Base-by-base conservation (phyloP, 106 monocot species). In the Triglochin maritima region DNA sequence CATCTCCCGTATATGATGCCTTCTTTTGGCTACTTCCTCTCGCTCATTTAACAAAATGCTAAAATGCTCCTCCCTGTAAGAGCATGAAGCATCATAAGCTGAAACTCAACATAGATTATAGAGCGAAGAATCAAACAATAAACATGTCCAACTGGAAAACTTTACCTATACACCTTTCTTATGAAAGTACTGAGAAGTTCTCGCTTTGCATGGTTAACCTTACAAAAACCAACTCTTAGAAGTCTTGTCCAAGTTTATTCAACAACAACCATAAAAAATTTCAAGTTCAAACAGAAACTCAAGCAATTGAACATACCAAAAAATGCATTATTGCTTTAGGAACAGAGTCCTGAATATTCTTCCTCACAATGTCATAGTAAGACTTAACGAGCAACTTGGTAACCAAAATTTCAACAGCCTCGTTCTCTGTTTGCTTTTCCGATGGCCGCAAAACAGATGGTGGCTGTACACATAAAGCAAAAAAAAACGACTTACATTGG, bases 291-390 rank as follows among this genome's bases (percentile, higher is more conserved):
- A 9, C 47, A 49, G 12, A 6, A 2, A 41, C 53, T 17, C 55
- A 55, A 11, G 12, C 53, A 46, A 53, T 15, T 11, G 4, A 60
- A 52, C 60, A 50, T 63, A 69, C 76, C 76, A 76, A 58, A 47
- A 76, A 76, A 62, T 76, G 76, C 76, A 76, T 76, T 60, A 76
- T 69, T 12, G 76, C 76, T 69, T 76, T 76, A 11, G 76, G 76
- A 63, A 76, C 76, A 47, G 53, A 76, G 55, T 76, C 76, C 41
- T 76, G 63, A 11, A 69, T 76, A 11, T 69, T 76, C 46, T 76
- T 69, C 14, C 76, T 53, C 13, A 76, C 76, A 60, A 76, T 76
- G 14, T 76, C 76, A 69, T 76, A 76, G 41, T 76, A 76, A 7
- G 76, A 76, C 13, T 63, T 16, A 16, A 76, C 46, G 56, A 76